A percentile compares a stretch with the other conserved stretches of the same genome.
These are phyloP conservation scores for Pezicula carpinea DNA, from an alignment of 2,329 filamentous ascomycete genomes.

Conservation along the genomic window DNA sequence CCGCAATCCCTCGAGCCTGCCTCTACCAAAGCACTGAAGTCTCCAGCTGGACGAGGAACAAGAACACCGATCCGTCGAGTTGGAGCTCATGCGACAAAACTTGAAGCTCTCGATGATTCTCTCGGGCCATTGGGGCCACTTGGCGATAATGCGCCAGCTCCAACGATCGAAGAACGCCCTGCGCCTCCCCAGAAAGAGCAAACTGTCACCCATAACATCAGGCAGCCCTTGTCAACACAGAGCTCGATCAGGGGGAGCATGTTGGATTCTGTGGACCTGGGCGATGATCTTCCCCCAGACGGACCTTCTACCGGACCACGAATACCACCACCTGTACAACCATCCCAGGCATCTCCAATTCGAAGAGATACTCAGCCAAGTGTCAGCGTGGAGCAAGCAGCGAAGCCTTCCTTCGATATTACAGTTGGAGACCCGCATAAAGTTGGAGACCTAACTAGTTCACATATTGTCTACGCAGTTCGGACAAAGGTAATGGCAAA, in stretches of 20 bases:
- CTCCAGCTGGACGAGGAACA: slow-evolving; percentile 24
- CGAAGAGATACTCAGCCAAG: slow-evolving; percentile 63
- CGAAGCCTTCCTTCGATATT: slow-evolving; percentile 88
- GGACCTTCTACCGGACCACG: slow-evolving; percentile 49
- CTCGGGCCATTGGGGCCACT: slow-evolving; percentile 72
- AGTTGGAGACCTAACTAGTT: slow-evolving; percentile 93
- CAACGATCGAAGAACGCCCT: slow-evolving; percentile 53
- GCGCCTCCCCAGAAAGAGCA: slow-evolving; percentile 65
- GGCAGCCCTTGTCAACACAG: slow-evolving; percentile 35
- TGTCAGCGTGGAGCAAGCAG: slow-evolving; percentile 86
- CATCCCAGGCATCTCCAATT: slow-evolving; percentile 47
- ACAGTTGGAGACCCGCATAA: slow-evolving; percentile 95
- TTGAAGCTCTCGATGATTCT: slow-evolving; percentile 71
- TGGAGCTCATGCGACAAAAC: slow-evolving; percentile 70
- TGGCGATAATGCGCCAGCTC: slow-evolving; percentile 39
- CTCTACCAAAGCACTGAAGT: slow-evolving; percentile 22
- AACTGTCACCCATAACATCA: slow-evolving; percentile 54
- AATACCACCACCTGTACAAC: slow-evolving; percentile 61
- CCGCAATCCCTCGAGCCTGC: slow-evolving; percentile 14
- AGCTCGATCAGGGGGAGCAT: slow-evolving; percentile 43
- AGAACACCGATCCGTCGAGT: slow-evolving; percentile 47
- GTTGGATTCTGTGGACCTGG: slow-evolving; percentile 65
- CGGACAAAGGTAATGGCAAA: slow-evolving; percentile 70
- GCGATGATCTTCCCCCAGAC: slow-evolving; percentile 49
- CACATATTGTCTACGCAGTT: slow-evolving; percentile 96